Evolutionary conservation across 2,329 filamentous ascomycete genomes (phyloP).

Genomic region (Trichophyton equinum): DNA sequence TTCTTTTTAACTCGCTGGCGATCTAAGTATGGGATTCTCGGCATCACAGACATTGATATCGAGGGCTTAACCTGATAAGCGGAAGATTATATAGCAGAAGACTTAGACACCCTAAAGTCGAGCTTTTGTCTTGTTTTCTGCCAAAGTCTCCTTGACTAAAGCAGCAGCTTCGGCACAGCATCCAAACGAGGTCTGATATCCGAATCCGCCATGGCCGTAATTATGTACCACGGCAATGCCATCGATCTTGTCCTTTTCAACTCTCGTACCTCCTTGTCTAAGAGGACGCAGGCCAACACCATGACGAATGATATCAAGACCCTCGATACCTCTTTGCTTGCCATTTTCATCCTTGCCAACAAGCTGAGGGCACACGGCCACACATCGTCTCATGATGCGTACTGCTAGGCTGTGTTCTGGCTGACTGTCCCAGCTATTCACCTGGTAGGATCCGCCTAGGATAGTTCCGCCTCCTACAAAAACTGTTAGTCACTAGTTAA

Average conservation of each 20-base stretch:
- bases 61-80: too few relatives aligned
- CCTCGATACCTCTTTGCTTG: constrained; percentile 46
- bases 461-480: constrained; percentile 60
- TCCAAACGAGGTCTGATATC: constrained; percentile 57
- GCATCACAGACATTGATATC: too few relatives aligned
- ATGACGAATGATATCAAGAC: constrained; percentile 63
- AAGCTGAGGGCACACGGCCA: constrained; percentile 26
- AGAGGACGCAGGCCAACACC: constrained; percentile 70
- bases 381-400: constrained; percentile 65
- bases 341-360: constrained; percentile 38
- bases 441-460: constrained; percentile 73
- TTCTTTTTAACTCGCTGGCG: too few relatives aligned
- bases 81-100: background rate
- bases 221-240: constrained; percentile 42
- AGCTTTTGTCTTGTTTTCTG: constrained; percentile 19
- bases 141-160: constrained; percentile 47
- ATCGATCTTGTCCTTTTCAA: constrained; percentile 58
- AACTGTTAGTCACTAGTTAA: too few relatives aligned
- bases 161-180: constrained; percentile 55
- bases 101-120: constrained; percentile 19
- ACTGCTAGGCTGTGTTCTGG: constrained; percentile 67
- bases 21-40: too few relatives aligned
- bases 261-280: constrained; percentile 57
- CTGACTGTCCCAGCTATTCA: constrained; percentile 64
- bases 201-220: constrained; percentile 40